phyloP scores from a whole-genome alignment of 805 yeast species.

The Spathaspora sp. region DNA sequence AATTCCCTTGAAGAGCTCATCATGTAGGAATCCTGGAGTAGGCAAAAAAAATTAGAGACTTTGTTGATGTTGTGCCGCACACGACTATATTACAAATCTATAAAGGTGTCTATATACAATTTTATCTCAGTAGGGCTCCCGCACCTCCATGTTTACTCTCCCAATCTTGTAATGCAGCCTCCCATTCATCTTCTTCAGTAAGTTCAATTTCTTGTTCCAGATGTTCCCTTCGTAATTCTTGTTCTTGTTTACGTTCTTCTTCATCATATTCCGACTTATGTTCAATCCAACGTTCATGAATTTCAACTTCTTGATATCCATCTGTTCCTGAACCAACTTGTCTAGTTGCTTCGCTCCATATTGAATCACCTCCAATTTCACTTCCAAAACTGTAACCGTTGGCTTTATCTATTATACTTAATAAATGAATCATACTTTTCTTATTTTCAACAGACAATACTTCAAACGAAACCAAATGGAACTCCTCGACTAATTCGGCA shows the following conservation, averaged over 20 bases:
- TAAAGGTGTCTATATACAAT: background rate
- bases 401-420: constrained; percentile 80
- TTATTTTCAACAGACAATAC: constrained; percentile 91
- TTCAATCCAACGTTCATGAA: constrained; percentile 95
- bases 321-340: constrained; percentile 67
- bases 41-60: background rate
- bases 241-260: constrained; percentile 42
- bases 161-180: constrained; percentile 32
- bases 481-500: constrained; percentile 82
- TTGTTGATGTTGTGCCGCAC: background rate
- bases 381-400: constrained; percentile 92
- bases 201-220: constrained; percentile 23
- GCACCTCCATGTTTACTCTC: constrained; percentile 14
- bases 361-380: constrained; percentile 94
- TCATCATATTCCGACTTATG: constrained; percentile 75
- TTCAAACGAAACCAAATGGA: constrained; percentile 81
- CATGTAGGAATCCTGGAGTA: background rate
- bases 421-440: constrained; percentile 79
- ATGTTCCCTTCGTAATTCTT: constrained; percentile 25
- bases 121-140: constrained; percentile 3
- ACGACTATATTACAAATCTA: background rate
- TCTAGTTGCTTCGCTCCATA: constrained; percentile 95
- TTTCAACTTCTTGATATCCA: constrained; percentile 53
- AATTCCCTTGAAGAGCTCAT: background rate
- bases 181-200: constrained; percentile 71